Evolutionary conservation across 2,329 filamentous ascomycete genomes (phyloP).

Genomic region (Stachybotrys chartarum): DNA sequence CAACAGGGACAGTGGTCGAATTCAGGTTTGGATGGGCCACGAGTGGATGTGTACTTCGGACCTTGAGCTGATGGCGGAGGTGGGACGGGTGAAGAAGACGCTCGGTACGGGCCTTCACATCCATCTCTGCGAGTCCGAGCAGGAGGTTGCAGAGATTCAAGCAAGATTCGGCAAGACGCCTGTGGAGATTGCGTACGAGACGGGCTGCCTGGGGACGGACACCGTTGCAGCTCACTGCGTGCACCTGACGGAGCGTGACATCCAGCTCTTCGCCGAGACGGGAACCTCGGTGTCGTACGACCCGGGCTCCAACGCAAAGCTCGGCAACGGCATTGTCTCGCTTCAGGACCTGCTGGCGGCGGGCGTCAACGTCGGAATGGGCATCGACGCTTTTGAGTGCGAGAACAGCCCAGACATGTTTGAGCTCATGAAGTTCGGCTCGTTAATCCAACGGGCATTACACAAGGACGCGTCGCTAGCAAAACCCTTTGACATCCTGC

Average conservation of each 20-base stretch:
- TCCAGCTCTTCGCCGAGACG: constrained; percentile 4
- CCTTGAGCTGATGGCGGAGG: constrained; percentile 6
- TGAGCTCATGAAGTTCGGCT: constrained; percentile 7
- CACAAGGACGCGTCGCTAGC: constrained; percentile 5
- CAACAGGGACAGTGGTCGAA: too few relatives aligned
- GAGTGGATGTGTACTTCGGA: constrained; percentile 9
- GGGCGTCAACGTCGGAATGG: constrained; percentile 6
- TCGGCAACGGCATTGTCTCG: constrained; percentile 5
- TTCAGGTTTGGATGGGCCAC: constrained; percentile 6
- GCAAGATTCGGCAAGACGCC: constrained; percentile 4
- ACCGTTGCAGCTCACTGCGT: constrained; percentile 6
- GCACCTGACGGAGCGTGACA: constrained; percentile 6
- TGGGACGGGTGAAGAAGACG: constrained; percentile 5
- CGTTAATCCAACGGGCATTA: constrained; percentile 6
- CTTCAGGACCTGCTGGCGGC: constrained; percentile 4
- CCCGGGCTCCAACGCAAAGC: constrained; percentile 8
- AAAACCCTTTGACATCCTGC: constrained; percentile 5
- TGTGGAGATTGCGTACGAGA: constrained; percentile 5
- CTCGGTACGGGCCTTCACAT: too few relatives aligned
- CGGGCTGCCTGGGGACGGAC: constrained; percentile 3
- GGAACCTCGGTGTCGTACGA: constrained; percentile 6
- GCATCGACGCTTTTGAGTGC: constrained; percentile 6
- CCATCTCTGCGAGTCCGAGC: too few relatives aligned
- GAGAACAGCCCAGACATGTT: constrained; percentile 9
- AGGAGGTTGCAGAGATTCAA: too few relatives aligned